Evolutionary conservation across 148 eudicot species (phyloP).

Genomic region (Fagopyrum esculentum): DNA sequence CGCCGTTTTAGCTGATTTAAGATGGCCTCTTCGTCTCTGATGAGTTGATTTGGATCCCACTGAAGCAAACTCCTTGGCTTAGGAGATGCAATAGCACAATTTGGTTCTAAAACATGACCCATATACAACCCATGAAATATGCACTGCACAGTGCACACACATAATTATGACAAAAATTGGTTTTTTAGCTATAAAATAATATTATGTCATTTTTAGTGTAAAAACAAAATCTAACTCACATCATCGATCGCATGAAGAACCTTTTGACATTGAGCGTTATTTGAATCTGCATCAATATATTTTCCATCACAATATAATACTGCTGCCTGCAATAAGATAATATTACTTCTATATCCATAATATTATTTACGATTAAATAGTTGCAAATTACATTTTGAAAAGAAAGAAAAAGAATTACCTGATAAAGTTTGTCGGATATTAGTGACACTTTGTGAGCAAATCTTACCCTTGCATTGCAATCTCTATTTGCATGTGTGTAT

Average conservation of each 20-base stretch:
- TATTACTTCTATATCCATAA: no score
- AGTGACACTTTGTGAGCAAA: slow-evolving; percentile 26
- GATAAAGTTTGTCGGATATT: slow-evolving; percentile 23
- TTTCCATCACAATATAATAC: background rate
- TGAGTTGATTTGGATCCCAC: background rate
- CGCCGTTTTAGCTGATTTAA: background rate
- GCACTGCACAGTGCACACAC: no score
- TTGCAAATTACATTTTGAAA: no score
- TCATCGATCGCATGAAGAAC: background rate
- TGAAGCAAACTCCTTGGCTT: background rate
- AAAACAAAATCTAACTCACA: background rate
- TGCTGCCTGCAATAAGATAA: background rate
- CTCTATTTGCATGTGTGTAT: background rate
- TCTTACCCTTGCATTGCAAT: slow-evolving; percentile 14
- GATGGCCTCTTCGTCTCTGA: background rate
- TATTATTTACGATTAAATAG: no score
- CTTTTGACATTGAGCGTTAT: slow-evolving; percentile 3
- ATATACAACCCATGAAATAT: background rate
- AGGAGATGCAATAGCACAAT: background rate
- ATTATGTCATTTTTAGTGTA: no score
- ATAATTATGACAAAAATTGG: no score
- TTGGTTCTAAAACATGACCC: background rate
- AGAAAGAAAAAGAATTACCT: slow-evolving; percentile 11
- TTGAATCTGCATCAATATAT: background rate
- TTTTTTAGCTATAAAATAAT: no score